These are phyloP conservation scores for Russula abietina DNA, from an alignment of 768 basidiomycete genomes.

Conservation along the genomic window DNA sequence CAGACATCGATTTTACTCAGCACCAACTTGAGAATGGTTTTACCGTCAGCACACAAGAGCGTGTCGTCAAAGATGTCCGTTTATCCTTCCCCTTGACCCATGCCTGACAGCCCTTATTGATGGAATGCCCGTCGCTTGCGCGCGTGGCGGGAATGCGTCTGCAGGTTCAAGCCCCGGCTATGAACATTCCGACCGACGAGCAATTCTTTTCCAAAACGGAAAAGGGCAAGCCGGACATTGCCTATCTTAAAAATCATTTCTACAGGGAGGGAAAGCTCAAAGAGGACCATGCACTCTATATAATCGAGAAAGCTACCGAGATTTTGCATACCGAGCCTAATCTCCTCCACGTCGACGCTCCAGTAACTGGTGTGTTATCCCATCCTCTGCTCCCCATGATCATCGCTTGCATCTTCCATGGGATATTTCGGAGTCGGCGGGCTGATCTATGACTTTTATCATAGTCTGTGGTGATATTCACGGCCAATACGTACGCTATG, in stretches of 20 bases:
- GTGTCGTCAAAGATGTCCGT: constrained; percentile 91
- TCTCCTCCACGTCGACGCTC: constrained; percentile 90
- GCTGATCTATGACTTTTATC: constrained; percentile 30
- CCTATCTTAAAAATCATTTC: constrained; percentile 98
- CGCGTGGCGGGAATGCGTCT: constrained; percentile 4
- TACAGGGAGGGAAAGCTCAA: constrained; percentile 92
- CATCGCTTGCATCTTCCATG: constrained; percentile 24
- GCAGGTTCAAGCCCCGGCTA: constrained; percentile 97
- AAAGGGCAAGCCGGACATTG: constrained; percentile 87
- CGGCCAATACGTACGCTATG: constrained; percentile 86
- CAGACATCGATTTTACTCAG: constrained; percentile 83
- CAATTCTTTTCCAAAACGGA: constrained; percentile 89
- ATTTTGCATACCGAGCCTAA: constrained; percentile 81
- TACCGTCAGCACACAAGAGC: constrained; percentile 86
- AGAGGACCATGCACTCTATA: constrained; percentile 93
- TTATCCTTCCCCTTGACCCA: neutral
- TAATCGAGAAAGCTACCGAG: constrained; percentile 82
- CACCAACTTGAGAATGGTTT: constrained; percentile 91
- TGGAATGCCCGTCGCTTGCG: neutral
- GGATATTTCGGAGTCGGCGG: constrained; percentile 18
- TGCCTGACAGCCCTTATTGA: neutral
- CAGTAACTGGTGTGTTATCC: constrained; percentile 76
- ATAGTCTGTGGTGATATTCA: constrained; percentile 89
- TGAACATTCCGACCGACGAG: constrained; percentile 82
- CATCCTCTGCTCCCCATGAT: neutral